These are phyloP conservation scores for Cucurbitaria berberidis DNA, from an alignment of 2,329 filamentous ascomycete species.

Conservation along the genomic window DNA sequence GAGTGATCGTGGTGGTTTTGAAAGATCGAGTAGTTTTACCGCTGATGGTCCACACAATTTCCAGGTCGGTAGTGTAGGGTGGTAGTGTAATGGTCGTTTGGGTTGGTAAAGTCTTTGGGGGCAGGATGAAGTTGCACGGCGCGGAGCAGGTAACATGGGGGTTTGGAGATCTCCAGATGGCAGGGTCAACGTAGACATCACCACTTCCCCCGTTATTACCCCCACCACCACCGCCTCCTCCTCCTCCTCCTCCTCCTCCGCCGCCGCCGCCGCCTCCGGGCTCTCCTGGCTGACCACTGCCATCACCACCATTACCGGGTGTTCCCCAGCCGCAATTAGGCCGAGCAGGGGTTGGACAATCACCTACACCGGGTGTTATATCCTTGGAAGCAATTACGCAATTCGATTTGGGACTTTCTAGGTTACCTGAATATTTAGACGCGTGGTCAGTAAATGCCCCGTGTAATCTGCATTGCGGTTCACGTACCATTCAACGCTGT, in stretches of 20 bases:
- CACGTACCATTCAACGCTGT: conserved; percentile 8
- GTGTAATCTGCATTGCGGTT: neutral
- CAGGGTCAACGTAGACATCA: conserved; percentile 8
- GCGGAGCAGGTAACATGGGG: conserved; percentile 7
- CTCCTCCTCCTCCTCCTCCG: neutral
- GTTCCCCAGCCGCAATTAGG: conserved; percentile 1
- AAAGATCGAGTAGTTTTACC: conserved; percentile 3
- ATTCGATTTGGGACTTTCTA: conserved; percentile 5
- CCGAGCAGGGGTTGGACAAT: neutral
- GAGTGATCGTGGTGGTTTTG: conserved; percentile 5
- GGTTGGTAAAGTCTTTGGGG: conserved; percentile 3
- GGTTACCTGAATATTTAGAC: conserved; percentile 1
- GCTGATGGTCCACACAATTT: conserved; percentile 5
- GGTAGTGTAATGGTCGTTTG: conserved; percentile 8
- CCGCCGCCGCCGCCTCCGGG: neutral
- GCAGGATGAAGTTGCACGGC: conserved; percentile 9
- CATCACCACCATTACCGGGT: conserved; percentile 5
- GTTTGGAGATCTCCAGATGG: conserved; percentile 1
- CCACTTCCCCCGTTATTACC: neutral
- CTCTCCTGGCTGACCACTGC: conserved; percentile 1
- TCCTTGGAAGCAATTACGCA: conserved; percentile 2
- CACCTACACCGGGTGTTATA: conserved; percentile 2
- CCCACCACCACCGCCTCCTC: conserved; percentile 1
- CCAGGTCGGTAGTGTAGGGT: conserved; percentile 7
- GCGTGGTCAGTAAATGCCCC: neutral